Evolutionary conservation across 2,329 filamentous ascomycete species (phyloP), one percentile per base, ranked within the genome.

Genomic region (Monilinia polystroma): DNA sequence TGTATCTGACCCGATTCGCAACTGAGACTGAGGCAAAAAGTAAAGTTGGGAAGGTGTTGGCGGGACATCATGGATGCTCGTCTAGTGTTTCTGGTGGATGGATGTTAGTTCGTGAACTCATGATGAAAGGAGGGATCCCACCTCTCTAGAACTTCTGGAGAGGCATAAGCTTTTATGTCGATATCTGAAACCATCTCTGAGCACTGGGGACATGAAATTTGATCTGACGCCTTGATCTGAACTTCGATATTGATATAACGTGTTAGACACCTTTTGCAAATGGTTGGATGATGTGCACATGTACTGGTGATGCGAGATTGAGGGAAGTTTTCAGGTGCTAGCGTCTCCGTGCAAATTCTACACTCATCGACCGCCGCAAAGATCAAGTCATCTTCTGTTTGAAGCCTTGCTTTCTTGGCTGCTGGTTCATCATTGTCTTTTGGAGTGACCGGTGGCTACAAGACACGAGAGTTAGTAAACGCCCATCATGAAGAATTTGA

Each of bases 1-100:
- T 64, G 63, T 41, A 57, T 47, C 7, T 57, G 63, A 2, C 63
- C 53, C n/a, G 35, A 47, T 23, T 64, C 43, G 11, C 63, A 64
- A 6, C 4, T 26, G 29, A n/a, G 32, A 18, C 20, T 5, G 3
- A 64, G 26, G 16, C 63, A 56, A 11, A 51, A 57, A 6, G 35
- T 45, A 14, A 56, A 64, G 20, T 55, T 64, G 23, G 51, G 52
- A 7, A 38, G 63, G 11, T 38, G 38, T 38, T 64, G 41, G 18
- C 41, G 23, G 29, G 63, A 56, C 18, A 64, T 47, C 3, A 51
- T 35, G 2, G 38, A 26, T 12, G n/a, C 3, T 47, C n/a, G 58
- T 23, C 43, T 23, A 18, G 20, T 11, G 1, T 38, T 51, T 38
- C 52, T 64, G 20, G 16, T 10, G n/a, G 4, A 38, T 51, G 5